Evolutionary conservation across 768 basidiomycete species (phyloP), one percentile per base, ranked within the genome.

Genomic region (Cubamyces lactineus): DNA sequence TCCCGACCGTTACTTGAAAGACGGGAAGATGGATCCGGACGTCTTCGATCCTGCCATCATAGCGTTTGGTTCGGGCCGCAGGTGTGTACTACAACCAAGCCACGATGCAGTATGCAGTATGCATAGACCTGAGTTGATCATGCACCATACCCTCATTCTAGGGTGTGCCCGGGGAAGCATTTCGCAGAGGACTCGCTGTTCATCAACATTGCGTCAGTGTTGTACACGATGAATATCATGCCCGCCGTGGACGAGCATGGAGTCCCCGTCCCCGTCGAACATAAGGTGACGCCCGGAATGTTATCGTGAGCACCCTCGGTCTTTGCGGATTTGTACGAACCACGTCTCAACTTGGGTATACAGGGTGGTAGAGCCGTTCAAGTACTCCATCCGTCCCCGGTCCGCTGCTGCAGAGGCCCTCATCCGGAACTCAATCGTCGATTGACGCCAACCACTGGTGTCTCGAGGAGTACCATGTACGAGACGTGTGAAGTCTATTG

Each of bases 1-100:
- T 40, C 84, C 84, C 0, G 80, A 81, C 23, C 75, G 84, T n/a
- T 85, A 80, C 67, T 53, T 82, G 28, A 67, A 70, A 28, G 53
- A 70, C 28, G 66, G 67, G 11, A 55, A 51, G 45, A 34, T 48
- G 42, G 61, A 66, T 30, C 42, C 55, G 0, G 47, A 39, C n/a
- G 48, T 53, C 28, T 53, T 21, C n/a, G 60, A 62, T 23, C 66
- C 66, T 15, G 43, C 7, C 1, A 41, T 2, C 13, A n/a, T 69
- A 16, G 64, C 64, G 12, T 75, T 74, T 55, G 73, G 73, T 13
- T 70, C 58, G 49, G 74, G 71, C 12, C 38, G 66, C 7, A 62
- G 66, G 66, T 67, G 40, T 19, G 9, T 34, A 11, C 28, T 8
- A 8, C 28, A 3, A 8, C 28, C 8, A n/a, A n/a, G 24, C 46